Conservation (phyloP, 1,284 basidiomycete genomes). For the Microbotryum silenes-acaulis region DNA sequence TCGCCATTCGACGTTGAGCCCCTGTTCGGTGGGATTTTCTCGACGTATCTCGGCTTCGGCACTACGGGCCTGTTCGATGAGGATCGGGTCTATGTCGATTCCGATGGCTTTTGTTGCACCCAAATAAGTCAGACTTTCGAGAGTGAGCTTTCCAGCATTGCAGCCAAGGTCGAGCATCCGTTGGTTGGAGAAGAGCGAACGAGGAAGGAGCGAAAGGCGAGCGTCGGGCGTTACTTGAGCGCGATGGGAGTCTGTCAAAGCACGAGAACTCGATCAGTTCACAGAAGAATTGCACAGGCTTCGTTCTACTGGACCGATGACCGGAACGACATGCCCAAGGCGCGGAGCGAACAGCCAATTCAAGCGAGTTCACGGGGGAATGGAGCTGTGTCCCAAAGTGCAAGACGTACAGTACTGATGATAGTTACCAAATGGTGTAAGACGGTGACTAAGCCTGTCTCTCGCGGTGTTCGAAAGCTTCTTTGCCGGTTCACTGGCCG, state of each 20-base stretch:
- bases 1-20: neutral
- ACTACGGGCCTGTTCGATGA: constrained; percentile 16
- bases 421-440: constrained; percentile 21
- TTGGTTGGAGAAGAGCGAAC: constrained; percentile 10
- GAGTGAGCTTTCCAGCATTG: constrained; percentile 29
- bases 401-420: constrained; percentile 14
- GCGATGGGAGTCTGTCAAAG: constrained; percentile 11
- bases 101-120: constrained; percentile 9
- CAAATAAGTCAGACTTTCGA: constrained; percentile 13
- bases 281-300: too few species aligned
- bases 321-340: too few species aligned
- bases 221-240: constrained; percentile 4
- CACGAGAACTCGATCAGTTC: too few species aligned
- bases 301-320: too few species aligned
- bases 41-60: neutral
- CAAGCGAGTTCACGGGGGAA: too few species aligned
- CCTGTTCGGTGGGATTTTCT: neutral
- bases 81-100: constrained; percentile 26
- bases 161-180: constrained; percentile 30
- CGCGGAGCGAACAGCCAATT: too few species aligned
- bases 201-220: constrained; percentile 20
- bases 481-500: too few species aligned
- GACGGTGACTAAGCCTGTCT: neutral
- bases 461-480: too few species aligned
- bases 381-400: too few species aligned